Evolutionary conservation across 257 asterid genomes (phyloP).

Genomic region (Solanum virginianum): DNA sequence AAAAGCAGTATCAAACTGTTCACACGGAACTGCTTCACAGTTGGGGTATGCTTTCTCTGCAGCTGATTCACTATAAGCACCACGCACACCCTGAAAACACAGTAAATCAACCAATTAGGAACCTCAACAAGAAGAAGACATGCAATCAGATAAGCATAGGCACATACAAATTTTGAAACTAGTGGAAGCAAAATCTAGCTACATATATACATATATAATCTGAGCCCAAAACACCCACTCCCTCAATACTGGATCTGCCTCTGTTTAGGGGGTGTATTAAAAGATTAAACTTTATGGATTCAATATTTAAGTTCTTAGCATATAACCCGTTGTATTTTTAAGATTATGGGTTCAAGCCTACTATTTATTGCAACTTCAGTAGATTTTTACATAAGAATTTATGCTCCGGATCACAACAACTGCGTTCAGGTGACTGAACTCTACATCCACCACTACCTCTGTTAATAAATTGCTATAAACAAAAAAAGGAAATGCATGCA

Average conservation of each 20-base stretch:
- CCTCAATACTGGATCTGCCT: not conserved
- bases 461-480: not conserved
- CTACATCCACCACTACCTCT: not conserved
- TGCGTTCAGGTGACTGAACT: not conserved
- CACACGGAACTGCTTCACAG: slow-evolving; percentile 97
- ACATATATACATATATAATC: not conserved
- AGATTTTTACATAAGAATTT: not conserved
- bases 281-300: not conserved
- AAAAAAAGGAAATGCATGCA: not conserved
- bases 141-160: not conserved
- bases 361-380: not conserved
- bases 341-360: not conserved
- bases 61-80: slow-evolving; percentile 94
- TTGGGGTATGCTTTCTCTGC: slow-evolving; percentile 97
- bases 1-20: slow-evolving; percentile 91
- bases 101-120: not conserved
- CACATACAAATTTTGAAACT: not conserved
- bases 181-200: not conserved
- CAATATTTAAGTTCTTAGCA: not conserved
- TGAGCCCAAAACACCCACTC: not conserved
- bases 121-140: not conserved
- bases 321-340: not conserved
- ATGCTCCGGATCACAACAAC: not conserved
- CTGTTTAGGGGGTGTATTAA: not conserved
- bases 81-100: slow-evolving; percentile 63